Conservation (phyloP, 495 filamentous ascomycete genomes). For the Cladorrhinum samala region DNA sequence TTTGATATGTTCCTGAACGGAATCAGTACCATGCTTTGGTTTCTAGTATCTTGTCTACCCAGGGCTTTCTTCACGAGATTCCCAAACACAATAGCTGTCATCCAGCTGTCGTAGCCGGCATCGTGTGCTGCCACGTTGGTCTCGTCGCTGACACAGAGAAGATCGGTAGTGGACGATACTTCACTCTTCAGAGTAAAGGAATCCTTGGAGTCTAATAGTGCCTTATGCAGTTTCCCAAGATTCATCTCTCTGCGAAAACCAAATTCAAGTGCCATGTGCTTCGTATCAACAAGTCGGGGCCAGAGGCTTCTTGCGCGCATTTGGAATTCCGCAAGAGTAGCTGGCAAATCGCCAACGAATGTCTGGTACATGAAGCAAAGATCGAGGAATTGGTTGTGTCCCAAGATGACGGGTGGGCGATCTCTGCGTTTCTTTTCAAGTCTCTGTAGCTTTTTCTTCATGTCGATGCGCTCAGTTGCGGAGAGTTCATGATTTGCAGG, state of each 20-base stretch:
- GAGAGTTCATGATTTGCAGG: not conserved
- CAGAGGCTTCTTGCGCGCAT: constrained; percentile 50
- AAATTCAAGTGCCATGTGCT: constrained; percentile 62
- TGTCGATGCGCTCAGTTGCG: constrained; percentile 12
- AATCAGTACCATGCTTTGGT: too few relatives aligned
- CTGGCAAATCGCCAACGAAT: constrained; percentile 63
- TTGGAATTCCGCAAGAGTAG: constrained; percentile 55
- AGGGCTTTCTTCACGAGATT: constrained; percentile 31
- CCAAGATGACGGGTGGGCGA: constrained; percentile 54
- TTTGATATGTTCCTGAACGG: not conserved
- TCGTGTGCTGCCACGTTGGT: constrained; percentile 44
- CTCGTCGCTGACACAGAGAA: not conserved
- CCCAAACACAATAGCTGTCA: constrained; percentile 61
- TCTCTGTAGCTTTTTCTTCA: constrained; percentile 12
- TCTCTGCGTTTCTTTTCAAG: constrained; percentile 34
- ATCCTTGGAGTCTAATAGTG: not conserved
- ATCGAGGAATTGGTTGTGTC: constrained; percentile 75
- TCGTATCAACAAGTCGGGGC: constrained; percentile 69
- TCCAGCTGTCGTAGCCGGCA: constrained; percentile 68
- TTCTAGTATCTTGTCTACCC: not conserved
- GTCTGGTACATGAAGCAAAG: constrained; percentile 62
- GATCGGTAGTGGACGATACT: not conserved
- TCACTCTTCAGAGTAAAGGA: not conserved
- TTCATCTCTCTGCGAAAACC: constrained; percentile 36
- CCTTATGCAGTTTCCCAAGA: constrained; percentile 45